These are phyloP conservation scores for Aspergillus japonicus DNA, from an alignment of 2,329 filamentous ascomycete species.

Conservation along the genomic window DNA sequence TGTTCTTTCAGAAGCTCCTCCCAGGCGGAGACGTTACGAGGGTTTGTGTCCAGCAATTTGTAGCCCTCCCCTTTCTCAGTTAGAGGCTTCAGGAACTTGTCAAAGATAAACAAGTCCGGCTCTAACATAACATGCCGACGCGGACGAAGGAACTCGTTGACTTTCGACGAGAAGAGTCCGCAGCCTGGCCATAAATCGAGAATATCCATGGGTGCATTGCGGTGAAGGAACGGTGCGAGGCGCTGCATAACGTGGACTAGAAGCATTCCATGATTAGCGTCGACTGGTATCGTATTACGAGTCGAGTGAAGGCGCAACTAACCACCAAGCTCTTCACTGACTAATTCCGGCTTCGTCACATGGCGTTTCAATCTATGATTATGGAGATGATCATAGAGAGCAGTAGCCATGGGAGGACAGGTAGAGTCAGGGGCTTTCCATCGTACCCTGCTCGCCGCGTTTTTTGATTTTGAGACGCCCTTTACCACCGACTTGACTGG, in stretches of 20 bases:
- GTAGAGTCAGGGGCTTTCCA: constrained; percentile 11
- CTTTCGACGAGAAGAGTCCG: constrained; percentile 73
- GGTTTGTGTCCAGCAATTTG: constrained; percentile 53
- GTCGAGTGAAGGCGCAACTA: constrained; percentile 10
- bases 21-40: constrained; percentile 61
- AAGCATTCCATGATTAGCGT: constrained; percentile 1
- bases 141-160: constrained; percentile 73
- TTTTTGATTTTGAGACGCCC: not conserved
- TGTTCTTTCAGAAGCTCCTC: constrained; percentile 29
- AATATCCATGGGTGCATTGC: constrained; percentile 76
- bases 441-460: not conserved
- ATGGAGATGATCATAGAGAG: constrained; percentile 13
- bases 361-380: constrained; percentile 10
- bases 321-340: constrained; percentile 38
- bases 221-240: constrained; percentile 65
- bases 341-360: constrained; percentile 22
- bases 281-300: not conserved
- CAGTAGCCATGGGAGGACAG: constrained; percentile 27
- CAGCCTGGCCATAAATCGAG: constrained; percentile 81
- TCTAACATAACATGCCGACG: constrained; percentile 83
- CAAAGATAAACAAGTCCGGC: constrained; percentile 59
- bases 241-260: constrained; percentile 68
- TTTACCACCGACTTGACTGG: too few relatives aligned
- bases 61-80: constrained; percentile 49
- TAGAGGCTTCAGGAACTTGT: constrained; percentile 61